phyloP scores from a whole-genome alignment of 169 alveolate genomes.

The Ichthyophthirius multifiliis region DNA sequence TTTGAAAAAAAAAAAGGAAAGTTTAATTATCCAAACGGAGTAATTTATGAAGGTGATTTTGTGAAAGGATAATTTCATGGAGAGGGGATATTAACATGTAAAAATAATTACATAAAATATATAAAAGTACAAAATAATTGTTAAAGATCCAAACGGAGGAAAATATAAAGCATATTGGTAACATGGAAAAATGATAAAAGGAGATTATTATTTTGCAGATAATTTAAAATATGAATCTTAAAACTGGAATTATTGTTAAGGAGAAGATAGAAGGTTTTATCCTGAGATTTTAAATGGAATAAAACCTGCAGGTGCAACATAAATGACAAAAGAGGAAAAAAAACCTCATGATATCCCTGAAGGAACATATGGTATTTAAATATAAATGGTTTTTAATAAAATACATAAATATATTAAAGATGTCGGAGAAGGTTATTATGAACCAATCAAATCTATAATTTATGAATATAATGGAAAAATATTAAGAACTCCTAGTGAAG shows the following conservation, averaged over 20 bases:
- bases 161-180: constrained; percentile 78
- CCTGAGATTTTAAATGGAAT: constrained; percentile 59
- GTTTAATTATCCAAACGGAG: constrained; percentile 69
- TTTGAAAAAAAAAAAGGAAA: constrained; percentile 9
- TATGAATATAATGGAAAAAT: constrained; percentile 59
- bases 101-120: not conserved
- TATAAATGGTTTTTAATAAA: too few relatives aligned
- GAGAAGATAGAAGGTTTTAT: constrained; percentile 72
- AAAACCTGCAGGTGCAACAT: constrained; percentile 69
- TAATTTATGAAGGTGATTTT: constrained; percentile 76
- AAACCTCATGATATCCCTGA: constrained; percentile 72
- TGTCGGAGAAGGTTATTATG: constrained; percentile 81
- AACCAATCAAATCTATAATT: constrained; percentile 65
- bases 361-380: constrained; percentile 69
- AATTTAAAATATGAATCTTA: constrained; percentile 58
- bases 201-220: constrained; percentile 68
- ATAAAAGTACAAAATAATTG: not conserved
- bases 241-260: constrained; percentile 73
- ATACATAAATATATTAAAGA: constrained; percentile 23
- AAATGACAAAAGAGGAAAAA: constrained; percentile 67
- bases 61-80: constrained; percentile 83
- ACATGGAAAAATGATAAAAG: constrained; percentile 71
- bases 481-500: constrained; percentile 58
- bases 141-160: constrained; percentile 23
- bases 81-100: constrained; percentile 74